Evolutionary conservation across 805 yeast species (phyloP).

Genomic region (Kurtzmaniella cleridarum): DNA sequence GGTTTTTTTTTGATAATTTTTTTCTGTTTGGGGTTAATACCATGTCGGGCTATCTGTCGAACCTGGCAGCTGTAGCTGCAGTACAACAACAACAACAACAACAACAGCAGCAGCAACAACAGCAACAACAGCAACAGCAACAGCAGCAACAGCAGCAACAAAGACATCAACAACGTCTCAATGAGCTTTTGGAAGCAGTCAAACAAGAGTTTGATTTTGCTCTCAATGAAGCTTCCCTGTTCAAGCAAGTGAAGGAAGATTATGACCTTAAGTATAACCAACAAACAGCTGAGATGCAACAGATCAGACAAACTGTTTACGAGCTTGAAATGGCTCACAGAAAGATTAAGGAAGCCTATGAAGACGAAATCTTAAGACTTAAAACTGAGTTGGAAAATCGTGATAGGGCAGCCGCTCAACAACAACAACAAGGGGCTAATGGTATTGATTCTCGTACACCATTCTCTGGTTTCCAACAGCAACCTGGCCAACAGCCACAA

Average conservation of each 20-base stretch:
- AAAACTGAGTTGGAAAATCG: constrained; percentile 81
- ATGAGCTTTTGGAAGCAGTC: constrained; percentile 85
- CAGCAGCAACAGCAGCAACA: constrained; percentile 33
- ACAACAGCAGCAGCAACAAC: constrained; percentile 22
- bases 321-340: constrained; percentile 93
- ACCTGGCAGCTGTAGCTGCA: constrained; percentile 24
- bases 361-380: constrained; percentile 82
- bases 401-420: constrained; percentile 56
- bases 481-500: constrained; percentile 11
- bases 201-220: constrained; percentile 86
- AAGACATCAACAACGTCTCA: constrained; percentile 45
- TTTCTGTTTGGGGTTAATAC: background rate
- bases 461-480: constrained; percentile 11
- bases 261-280: constrained; percentile 85
- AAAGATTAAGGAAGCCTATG: constrained; percentile 92
- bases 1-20: too few species aligned
- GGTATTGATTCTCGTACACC: constrained; percentile 10
- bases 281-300: constrained; percentile 90
- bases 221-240: constrained; percentile 77
- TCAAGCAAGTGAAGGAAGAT: constrained; percentile 87
- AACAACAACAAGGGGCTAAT: constrained; percentile 20
- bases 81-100: constrained; percentile 23
- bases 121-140: constrained; percentile 19
- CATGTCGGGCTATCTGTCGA: constrained; percentile 34
- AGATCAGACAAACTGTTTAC: constrained; percentile 87